phyloP scores from a whole-genome alignment of 805 yeast genomes.

The Lipomyces chichibuensis region DNA sequence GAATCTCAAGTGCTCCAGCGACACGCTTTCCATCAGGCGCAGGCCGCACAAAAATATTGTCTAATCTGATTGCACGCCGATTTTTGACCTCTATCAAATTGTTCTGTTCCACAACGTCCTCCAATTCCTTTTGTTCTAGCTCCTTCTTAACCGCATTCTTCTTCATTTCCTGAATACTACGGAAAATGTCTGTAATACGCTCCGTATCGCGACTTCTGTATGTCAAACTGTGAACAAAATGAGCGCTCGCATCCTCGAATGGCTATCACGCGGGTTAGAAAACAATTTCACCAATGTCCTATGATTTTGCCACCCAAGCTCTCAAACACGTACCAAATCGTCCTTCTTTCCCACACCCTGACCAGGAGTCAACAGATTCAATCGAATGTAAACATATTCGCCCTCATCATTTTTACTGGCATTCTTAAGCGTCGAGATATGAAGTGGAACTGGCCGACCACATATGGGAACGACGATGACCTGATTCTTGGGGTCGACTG shows the following conservation, averaged over 20 bases:
- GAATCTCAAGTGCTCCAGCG: conserved; percentile 87
- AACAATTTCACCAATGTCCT: not conserved
- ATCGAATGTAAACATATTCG: conserved; percentile 84
- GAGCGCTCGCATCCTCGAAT: conserved; percentile 86
- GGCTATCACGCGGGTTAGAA: conserved; percentile 54
- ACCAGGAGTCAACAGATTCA: conserved; percentile 94
- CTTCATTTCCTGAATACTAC: conserved; percentile 88
- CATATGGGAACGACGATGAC: conserved; percentile 87
- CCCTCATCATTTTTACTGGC: conserved; percentile 97
- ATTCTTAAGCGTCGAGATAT: conserved; percentile 88
- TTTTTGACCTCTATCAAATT: conserved; percentile 78
- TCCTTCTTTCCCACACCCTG: conserved; percentile 65
- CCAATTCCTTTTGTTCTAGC: conserved; percentile 84
- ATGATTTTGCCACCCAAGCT: not conserved
- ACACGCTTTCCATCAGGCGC: conserved; percentile 96
- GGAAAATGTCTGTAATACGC: conserved; percentile 85
- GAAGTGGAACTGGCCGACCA: conserved; percentile 98
- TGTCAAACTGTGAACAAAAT: conserved; percentile 83
- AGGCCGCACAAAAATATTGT: conserved; percentile 88
- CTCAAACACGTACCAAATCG: conserved; percentile 21
- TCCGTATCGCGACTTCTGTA: conserved; percentile 88
- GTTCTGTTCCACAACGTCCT: conserved; percentile 93
- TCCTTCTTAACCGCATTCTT: conserved; percentile 90
- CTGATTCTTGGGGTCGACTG: conserved; percentile 84
- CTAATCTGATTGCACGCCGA: conserved; percentile 83